These are phyloP conservation scores for Jacaranda copaia DNA, from an alignment of 257 asterid genomes.

Conservation along the genomic window DNA sequence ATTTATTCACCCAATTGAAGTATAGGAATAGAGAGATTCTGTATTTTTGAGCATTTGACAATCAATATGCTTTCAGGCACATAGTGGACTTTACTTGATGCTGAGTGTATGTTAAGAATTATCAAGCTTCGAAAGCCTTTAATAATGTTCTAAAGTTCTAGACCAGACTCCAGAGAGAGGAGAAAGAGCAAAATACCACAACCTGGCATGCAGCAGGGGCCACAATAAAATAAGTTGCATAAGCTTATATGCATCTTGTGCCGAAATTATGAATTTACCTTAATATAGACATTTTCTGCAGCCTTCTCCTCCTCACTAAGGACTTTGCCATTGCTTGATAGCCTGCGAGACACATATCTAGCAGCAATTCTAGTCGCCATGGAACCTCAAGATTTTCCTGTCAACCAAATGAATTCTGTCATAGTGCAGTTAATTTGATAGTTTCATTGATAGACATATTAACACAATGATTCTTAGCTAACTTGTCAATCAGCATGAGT, in stretches of 20 bases:
- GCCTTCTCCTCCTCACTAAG: slow-evolving; percentile 97
- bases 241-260: background rate
- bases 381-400: slow-evolving; percentile 46
- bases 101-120: background rate
- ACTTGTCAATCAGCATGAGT: slow-evolving; percentile 27
- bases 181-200: slow-evolving; percentile 27
- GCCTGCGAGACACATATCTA: slow-evolving; percentile 76
- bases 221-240: slow-evolving; percentile 2
- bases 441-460: background rate
- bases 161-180: background rate
- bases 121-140: background rate
- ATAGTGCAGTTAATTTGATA: background rate
- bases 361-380: slow-evolving; percentile 83
- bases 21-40: background rate
- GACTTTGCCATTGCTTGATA: slow-evolving; percentile 77
- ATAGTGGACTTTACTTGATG: background rate
- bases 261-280: slow-evolving; percentile 53
- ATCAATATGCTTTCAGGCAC: background rate
- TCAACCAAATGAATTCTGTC: slow-evolving; percentile 21
- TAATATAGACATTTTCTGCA: slow-evolving; percentile 94
- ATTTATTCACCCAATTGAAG: background rate
- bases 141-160: background rate
- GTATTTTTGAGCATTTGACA: background rate
- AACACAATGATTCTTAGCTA: background rate
- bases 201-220: slow-evolving; percentile 10